A percentile compares a stretch with the other conserved stretches of the same genome.
These are phyloP conservation scores for Penicillium silybi DNA, from an alignment of 495 filamentous ascomycete species.

Conservation along the genomic window DNA sequence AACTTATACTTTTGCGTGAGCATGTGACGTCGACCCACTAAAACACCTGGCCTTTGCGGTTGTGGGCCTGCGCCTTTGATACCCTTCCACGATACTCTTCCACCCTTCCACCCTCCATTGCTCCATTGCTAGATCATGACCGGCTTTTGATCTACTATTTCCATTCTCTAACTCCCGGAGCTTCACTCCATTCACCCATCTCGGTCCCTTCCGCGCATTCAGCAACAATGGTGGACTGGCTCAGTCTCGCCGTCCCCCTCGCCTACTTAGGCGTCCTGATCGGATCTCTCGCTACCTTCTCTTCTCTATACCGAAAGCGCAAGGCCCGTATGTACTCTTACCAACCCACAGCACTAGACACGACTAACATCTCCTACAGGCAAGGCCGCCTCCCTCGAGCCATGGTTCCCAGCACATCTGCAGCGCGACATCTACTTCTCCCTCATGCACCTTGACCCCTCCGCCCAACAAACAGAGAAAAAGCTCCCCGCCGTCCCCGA, in stretches of 20 bases:
- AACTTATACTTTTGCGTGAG: conserved; percentile 11
- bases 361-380: conserved; percentile 34
- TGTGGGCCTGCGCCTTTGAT: background rate
- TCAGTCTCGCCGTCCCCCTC: conserved; percentile 74
- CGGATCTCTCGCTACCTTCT: conserved; percentile 87
- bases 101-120: conserved; percentile 2
- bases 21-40: conserved; percentile 31
- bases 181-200: background rate
- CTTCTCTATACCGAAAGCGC: conserved; percentile 85
- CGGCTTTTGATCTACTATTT: background rate
- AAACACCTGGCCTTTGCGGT: conserved; percentile 30
- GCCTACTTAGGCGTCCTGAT: conserved; percentile 83
- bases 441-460: conserved; percentile 79
- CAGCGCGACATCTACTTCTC: conserved; percentile 93
- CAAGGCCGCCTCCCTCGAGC: conserved; percentile 72
- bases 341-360: background rate
- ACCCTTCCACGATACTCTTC: conserved; percentile 2
- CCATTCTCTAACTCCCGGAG: background rate
- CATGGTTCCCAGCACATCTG: conserved; percentile 88
- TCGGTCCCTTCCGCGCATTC: conserved; percentile 7
- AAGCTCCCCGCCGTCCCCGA: conserved; percentile 74
- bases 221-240: conserved; percentile 59
- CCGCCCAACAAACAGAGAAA: conserved; percentile 52
- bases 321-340: conserved; percentile 67
- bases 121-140: conserved; percentile 4